phyloP scores from a whole-genome alignment of 106 monocot genomes.

The Dactylorhiza incarnata region DNA sequence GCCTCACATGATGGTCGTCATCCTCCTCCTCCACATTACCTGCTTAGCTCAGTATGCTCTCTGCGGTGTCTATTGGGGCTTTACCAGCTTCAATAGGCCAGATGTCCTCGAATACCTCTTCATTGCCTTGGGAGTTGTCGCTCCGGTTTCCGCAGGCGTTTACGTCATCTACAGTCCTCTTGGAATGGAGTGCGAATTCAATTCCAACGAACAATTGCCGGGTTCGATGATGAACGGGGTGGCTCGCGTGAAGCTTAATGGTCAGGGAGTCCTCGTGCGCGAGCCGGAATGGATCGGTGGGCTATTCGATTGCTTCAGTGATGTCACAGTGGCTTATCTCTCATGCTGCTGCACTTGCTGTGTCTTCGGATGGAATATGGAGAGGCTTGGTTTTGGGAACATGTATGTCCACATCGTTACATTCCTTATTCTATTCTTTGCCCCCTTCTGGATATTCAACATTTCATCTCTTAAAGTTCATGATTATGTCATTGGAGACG shows the following conservation, averaged over 20 bases:
- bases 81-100: conserved; percentile 29
- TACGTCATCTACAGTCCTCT: conserved; percentile 59
- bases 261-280: conserved; percentile 6
- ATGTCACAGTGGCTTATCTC: conserved; percentile 25
- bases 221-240: neutral
- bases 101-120: conserved; percentile 34
- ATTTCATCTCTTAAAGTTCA: conserved; percentile 34
- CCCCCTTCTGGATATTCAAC: conserved; percentile 39
- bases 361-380: conserved; percentile 60
- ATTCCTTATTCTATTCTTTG: conserved; percentile 28
- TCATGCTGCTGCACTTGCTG: conserved; percentile 46
- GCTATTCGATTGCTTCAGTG: conserved; percentile 33
- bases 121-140: conserved; percentile 34
- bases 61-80: conserved; percentile 54
- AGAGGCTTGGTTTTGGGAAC: conserved; percentile 45
- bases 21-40: conserved; percentile 50
- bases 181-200: conserved; percentile 35
- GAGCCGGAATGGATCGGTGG: conserved; percentile 41
- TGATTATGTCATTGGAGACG: conserved; percentile 19
- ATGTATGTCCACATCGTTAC: conserved; percentile 52
- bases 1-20: conserved; percentile 60
- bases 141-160: conserved; percentile 37
- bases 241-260: conserved; percentile 1
- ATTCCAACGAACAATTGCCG: conserved; percentile 21
- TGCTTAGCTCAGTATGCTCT: conserved; percentile 60